Evolutionary conservation across 1,284 basidiomycete species (phyloP).

Genomic region (Cystobasidium slooffiae): DNA sequence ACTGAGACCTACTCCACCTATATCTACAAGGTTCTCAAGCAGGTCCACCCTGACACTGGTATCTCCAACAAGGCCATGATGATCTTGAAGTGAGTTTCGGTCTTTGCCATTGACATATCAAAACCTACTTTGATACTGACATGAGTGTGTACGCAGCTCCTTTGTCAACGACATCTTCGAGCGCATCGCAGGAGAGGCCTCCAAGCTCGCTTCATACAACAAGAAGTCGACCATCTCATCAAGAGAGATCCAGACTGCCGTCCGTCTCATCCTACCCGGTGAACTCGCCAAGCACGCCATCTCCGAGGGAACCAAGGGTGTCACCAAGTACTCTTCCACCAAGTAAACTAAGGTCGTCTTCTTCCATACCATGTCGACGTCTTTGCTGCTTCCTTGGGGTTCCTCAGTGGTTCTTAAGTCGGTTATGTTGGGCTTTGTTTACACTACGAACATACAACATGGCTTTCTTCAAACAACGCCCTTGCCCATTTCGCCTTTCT

Average conservation of each 20-base stretch:
- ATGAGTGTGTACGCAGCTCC: slow-evolving; percentile 45
- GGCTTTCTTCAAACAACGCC: neutral
- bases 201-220: slow-evolving; percentile 87
- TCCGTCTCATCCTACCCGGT: slow-evolving; percentile 84
- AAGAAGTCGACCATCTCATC: slow-evolving; percentile 94
- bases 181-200: slow-evolving; percentile 83
- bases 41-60: slow-evolving; percentile 61
- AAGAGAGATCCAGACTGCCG: slow-evolving; percentile 88
- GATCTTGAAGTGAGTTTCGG: slow-evolving; percentile 54
- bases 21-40: slow-evolving; percentile 64
- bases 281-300: slow-evolving; percentile 83
- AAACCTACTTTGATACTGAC: too few species aligned
- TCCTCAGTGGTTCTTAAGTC: neutral
- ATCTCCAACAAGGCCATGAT: slow-evolving; percentile 61
- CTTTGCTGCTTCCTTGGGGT: neutral
- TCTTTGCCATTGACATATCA: too few species aligned
- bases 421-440: slow-evolving; percentile 9
- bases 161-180: slow-evolving; percentile 71
- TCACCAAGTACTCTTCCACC: slow-evolving; percentile 64
- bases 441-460: neutral
- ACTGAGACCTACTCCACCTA: slow-evolving; percentile 61
- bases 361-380: neutral
- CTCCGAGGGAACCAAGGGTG: slow-evolving; percentile 73
- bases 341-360: slow-evolving; percentile 54
- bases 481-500: slow-evolving; percentile 9